Evolutionary conservation across 2,329 filamentous ascomycete species (phyloP).

Genomic region (Bipolaris victoriae): DNA sequence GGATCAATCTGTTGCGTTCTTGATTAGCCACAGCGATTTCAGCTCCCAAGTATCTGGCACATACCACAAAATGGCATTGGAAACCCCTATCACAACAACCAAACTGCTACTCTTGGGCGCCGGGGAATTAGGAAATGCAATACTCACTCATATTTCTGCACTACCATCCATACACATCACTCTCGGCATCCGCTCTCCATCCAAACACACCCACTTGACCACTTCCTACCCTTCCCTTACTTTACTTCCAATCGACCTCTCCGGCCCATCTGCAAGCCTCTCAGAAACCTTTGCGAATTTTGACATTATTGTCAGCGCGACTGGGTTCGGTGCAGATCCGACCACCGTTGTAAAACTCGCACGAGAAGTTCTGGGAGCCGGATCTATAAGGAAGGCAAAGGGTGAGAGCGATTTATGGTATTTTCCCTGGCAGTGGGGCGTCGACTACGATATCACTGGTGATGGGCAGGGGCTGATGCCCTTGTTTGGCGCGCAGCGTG

Average conservation of each 20-base stretch:
- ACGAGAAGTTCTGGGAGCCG: conserved; percentile 60
- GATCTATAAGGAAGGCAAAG: conserved; percentile 46
- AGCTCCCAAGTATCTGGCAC: too few relatives aligned
- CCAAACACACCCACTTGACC: conserved; percentile 45
- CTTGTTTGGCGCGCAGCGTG: conserved; percentile 71
- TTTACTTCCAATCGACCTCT: conserved; percentile 54
- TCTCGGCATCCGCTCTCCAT: conserved; percentile 61
- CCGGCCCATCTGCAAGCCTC: conserved; percentile 36
- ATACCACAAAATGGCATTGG: neutral
- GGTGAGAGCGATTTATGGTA: conserved; percentile 48
- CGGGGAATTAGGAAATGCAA: conserved; percentile 67
- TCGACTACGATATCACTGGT: conserved; percentile 72
- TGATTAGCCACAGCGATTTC: neutral
- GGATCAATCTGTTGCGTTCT: neutral
- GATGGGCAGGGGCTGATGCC: conserved; percentile 62
- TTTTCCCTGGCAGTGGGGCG: conserved; percentile 76
- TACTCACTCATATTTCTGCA: conserved; percentile 59
- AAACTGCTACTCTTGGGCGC: conserved; percentile 67
- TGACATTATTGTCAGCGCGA: conserved; percentile 65
- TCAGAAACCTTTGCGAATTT: conserved; percentile 51
- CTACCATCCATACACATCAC: conserved; percentile 58
- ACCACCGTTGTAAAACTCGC: conserved; percentile 66
- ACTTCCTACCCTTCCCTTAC: conserved; percentile 35
- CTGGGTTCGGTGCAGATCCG: conserved; percentile 63
- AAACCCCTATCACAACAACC: conserved; percentile 6